Percentiles rank a stretch among this genome's conserved stretches.
phyloP scores from a whole-genome alignment of 2,329 filamentous ascomycete genomes.

The Didymosphaeria variabile region DNA sequence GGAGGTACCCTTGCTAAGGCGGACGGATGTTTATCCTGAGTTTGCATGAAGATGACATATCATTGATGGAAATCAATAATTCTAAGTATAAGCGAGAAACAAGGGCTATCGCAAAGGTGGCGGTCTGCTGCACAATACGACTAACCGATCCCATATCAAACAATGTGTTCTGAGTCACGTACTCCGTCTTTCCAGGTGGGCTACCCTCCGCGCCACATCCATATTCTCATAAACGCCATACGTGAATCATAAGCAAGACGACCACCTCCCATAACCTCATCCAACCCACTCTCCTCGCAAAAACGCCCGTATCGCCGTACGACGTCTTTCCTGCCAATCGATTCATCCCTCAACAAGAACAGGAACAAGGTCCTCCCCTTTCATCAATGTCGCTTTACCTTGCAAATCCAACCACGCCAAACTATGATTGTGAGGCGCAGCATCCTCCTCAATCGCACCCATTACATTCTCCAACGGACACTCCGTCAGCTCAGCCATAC shows the following conservation, averaged over 20 bases:
- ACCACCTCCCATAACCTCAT: neutral
- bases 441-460: slow-evolving; percentile 27
- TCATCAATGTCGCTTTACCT: slow-evolving; percentile 38
- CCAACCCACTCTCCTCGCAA: neutral
- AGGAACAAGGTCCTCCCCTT: slow-evolving; percentile 29
- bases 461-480: slow-evolving; percentile 34
- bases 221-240: neutral
- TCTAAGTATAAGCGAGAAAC: neutral
- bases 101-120: neutral
- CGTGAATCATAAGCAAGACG: neutral
- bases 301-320: neutral
- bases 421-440: slow-evolving; percentile 26
- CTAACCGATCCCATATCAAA: neutral
- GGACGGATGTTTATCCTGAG: slow-evolving; percentile 57
- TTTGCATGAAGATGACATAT: slow-evolving; percentile 19
- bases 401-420: slow-evolving; percentile 34
- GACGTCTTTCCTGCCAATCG: too few relatives aligned
- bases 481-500: slow-evolving; percentile 30
- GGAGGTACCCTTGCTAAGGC: slow-evolving; percentile 66
- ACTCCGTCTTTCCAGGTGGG: neutral
- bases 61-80: neutral
- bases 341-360: neutral
- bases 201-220: neutral
- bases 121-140: neutral
- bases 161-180: neutral